Evolutionary conservation across 2,329 filamentous ascomycete genomes (phyloP).

Genomic region (Fusarium sp.): DNA sequence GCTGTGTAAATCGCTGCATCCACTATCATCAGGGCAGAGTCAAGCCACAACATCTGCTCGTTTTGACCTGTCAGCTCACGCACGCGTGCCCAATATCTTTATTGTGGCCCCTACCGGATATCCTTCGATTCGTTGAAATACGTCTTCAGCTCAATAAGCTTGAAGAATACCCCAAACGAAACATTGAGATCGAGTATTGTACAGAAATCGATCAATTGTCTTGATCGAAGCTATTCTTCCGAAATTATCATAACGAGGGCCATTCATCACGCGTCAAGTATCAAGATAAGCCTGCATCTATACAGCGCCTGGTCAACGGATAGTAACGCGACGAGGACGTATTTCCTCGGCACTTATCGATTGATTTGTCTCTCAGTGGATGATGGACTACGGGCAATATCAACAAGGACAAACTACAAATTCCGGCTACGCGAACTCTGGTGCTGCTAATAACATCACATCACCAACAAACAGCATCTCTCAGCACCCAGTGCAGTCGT

Average conservation of each 20-base stretch:
- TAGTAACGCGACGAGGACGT: constrained; percentile 45
- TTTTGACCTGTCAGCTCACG: constrained; percentile 71
- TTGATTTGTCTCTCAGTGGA: constrained; percentile 53
- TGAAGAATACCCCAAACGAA: constrained; percentile 55
- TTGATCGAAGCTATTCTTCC: constrained; percentile 41
- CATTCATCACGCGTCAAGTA: constrained; percentile 23
- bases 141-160: constrained; percentile 57
- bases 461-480: constrained; percentile 79
- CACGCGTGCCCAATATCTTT: constrained; percentile 69
- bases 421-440: constrained; percentile 71
- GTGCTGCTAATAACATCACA: constrained; percentile 70
- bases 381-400: constrained; percentile 82
- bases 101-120: constrained; percentile 60
- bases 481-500: constrained; percentile 76
- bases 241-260: constrained; percentile 19
- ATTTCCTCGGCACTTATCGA: constrained; percentile 43
- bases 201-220: constrained; percentile 43
- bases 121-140: constrained; percentile 48
- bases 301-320: constrained; percentile 35
- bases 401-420: constrained; percentile 73
- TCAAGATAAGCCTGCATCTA: constrained; percentile 14
- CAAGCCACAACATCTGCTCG: constrained; percentile 64
- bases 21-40: constrained; percentile 47
- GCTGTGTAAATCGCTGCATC: constrained; percentile 52
- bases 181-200: constrained; percentile 51